Conservation (phyloP, 75 land plant genomes). For the Pinus tabuliformis region DNA sequence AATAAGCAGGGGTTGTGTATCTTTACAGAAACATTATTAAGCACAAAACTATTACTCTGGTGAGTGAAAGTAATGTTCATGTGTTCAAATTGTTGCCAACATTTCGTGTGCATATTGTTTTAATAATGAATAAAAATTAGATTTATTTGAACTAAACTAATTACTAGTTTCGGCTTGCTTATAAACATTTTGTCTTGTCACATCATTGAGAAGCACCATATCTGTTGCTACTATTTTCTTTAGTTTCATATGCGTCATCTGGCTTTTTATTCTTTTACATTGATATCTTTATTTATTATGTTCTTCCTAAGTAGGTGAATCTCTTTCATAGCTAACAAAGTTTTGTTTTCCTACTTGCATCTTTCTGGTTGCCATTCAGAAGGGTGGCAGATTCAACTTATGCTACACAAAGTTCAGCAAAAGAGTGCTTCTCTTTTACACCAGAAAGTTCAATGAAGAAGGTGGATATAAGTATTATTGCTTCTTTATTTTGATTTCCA, state of each 20-base stretch:
- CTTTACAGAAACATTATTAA: no score
- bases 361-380: background rate
- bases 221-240: background rate
- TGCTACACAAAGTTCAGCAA: background rate
- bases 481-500: background rate
- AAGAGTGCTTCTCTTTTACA: background rate
- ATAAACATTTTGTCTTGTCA: background rate
- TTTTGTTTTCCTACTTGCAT: slow-evolving; percentile 1
- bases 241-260: background rate
- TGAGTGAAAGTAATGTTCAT: no score
- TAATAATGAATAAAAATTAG: no score
- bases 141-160: no score
- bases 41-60: no score
- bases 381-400: background rate
- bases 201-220: background rate
- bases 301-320: background rate
- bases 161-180: no score
- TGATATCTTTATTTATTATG: no score
- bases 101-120: no score
- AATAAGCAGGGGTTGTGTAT: no score
- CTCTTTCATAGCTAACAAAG: slow-evolving; percentile 1
- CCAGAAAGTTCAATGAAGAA: slow-evolving; percentile 1
- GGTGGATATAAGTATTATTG: background rate
- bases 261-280: no score
- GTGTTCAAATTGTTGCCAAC: no score